Percentiles rank a stretch among this genome's conserved stretches.
phyloP scores from a whole-genome alignment of 768 basidiomycete genomes.

The Punctularia strigosozonata region DNA sequence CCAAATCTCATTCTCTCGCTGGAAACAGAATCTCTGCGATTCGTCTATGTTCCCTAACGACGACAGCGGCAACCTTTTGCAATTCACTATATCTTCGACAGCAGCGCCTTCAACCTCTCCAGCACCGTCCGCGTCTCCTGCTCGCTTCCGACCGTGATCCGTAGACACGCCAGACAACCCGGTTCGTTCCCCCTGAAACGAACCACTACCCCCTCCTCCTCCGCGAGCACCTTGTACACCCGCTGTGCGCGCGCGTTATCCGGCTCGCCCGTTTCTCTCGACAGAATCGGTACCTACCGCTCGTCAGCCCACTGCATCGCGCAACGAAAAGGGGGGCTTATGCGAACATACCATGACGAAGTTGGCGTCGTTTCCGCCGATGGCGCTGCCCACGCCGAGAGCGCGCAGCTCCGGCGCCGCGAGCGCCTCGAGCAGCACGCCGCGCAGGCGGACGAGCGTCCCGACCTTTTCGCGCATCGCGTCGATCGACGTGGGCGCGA shows the following conservation, averaged over 20 bases:
- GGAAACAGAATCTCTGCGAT: too few relatives aligned
- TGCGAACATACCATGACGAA: conserved; percentile 79
- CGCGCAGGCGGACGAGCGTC: conserved; percentile 29
- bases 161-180: conserved; percentile 78
- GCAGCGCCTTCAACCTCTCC: conserved; percentile 36
- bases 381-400: conserved; percentile 49
- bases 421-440: conserved; percentile 38
- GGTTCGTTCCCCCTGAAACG: conserved; percentile 77
- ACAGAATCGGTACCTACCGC: not conserved
- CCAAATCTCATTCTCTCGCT: too few relatives aligned
- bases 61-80: too few relatives aligned
- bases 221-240: conserved; percentile 77
- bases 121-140: conserved; percentile 64
- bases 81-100: conserved; percentile 25
- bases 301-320: too few relatives aligned
- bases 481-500: conserved; percentile 50
- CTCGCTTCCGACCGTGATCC: conserved; percentile 82
- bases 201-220: conserved; percentile 79
- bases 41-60: too few relatives aligned
- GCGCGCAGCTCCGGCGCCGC: conserved; percentile 22
- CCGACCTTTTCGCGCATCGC: conserved; percentile 55
- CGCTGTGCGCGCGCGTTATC: conserved; percentile 50
- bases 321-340: conserved; percentile 16
- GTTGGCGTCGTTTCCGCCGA: conserved; percentile 85
- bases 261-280: conserved; percentile 23